Base-by-base conservation (phyloP, 495 filamentous ascomycete genomes). In the Pseudotulostoma volvatum region DNA sequence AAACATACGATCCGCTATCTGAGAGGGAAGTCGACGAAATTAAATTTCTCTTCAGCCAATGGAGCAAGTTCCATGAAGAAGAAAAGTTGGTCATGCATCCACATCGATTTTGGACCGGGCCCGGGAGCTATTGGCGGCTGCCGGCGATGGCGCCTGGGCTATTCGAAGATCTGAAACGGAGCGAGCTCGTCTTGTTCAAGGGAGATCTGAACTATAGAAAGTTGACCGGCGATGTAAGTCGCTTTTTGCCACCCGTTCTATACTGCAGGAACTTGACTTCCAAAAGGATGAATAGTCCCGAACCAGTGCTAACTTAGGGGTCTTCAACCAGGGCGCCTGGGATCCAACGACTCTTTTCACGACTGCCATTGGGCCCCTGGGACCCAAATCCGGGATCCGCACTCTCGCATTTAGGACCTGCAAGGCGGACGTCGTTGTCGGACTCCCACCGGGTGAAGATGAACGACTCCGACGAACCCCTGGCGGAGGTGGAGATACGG, bases 151-250 rank as follows among this genome's bases (percentile, higher is more conserved):
- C 71, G 1, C 66, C 71, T n/a, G 63, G 67, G 11, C 57, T 96
- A 21, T 71, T 73, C 37, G 70, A 81, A 4, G 87, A 94, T 48
- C 57, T 96, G n/a, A 73, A 84, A 60, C 60, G 74, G 43, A 79
- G 76, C 43, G 85, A 93, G 54, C 63, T 96, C n/a, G 84, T 93
- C 1, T 71, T 96, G 16, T 93, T 94, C 64, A 97, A 97, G 64
- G 90, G 90, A 5, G 90, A 97, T 60, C 52, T 96, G 47, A 96
- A 97, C 50, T 96, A 96, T 49, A 65, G 90, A 23, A 97, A 97
- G 52, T 52, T 97, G 39, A 81, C 77, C 17, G 83, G 70, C 18
- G 92, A 97, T 60, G 85, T 86, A 62, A 70, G 77, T 61, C 8
- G 36, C 16, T 11, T 33, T 18, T 28, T 38, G 36, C n/a, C n/a